These are phyloP conservation scores for Parietaria judaica DNA, from an alignment of 306 rosid genomes.

Conservation along the genomic window DNA sequence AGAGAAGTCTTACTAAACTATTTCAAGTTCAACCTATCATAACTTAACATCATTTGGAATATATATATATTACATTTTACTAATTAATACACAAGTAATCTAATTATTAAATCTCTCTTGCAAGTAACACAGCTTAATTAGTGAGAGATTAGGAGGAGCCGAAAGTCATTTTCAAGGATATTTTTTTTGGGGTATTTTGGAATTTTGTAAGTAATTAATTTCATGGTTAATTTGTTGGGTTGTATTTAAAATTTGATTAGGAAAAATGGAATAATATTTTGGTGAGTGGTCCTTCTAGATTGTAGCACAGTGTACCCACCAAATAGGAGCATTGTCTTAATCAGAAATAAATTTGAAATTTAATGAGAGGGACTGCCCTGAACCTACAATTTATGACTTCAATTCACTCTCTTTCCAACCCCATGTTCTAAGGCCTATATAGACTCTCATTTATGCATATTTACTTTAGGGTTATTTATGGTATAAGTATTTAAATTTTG, in stretches of 20 bases:
- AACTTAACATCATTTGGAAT: background rate
- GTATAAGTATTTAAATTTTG: no score
- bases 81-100: background rate
- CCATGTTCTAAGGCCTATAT: constrained; percentile 36
- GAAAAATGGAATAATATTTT: background rate
- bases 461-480: background rate
- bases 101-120: background rate
- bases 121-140: no score
- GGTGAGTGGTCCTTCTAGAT: constrained; percentile 29
- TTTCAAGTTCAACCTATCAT: background rate
- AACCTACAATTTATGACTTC: background rate
- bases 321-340: constrained; percentile 22
- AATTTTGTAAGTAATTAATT: background rate
- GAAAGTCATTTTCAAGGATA: constrained; percentile 6
- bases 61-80: background rate
- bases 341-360: constrained; percentile 28
- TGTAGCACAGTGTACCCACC: constrained; percentile 12
- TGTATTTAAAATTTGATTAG: background rate
- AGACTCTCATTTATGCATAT: background rate
- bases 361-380: constrained; percentile 20
- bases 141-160: background rate
- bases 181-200: background rate
- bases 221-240: background rate
- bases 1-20: background rate
- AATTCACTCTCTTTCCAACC: background rate